phyloP scores from a whole-genome alignment of 176 grass and related monocot species.

The Carex littledalei region DNA sequence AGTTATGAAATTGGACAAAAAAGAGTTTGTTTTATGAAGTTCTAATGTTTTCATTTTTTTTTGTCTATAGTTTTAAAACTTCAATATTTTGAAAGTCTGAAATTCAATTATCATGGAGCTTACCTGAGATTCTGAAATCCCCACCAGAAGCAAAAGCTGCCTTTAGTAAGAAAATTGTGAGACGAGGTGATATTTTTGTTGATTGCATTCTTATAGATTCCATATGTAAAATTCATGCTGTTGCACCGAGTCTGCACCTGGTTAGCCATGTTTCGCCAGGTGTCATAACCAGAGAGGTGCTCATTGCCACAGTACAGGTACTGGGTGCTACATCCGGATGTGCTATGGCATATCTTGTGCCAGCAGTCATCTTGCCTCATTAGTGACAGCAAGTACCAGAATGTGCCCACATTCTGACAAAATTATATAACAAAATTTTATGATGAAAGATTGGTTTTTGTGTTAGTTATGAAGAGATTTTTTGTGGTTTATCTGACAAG shows the following conservation, averaged over 20 bases:
- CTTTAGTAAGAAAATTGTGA: slow-evolving; percentile 64
- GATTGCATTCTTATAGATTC: slow-evolving; percentile 54
- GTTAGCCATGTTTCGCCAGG: slow-evolving; percentile 22
- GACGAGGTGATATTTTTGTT: slow-evolving; percentile 48
- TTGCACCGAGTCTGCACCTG: slow-evolving; percentile 27
- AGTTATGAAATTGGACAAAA: too few species aligned
- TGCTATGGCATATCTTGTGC: slow-evolving; percentile 29
- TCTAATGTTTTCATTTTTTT: neutral
- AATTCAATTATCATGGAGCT: too few species aligned
- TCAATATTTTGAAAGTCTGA: too few species aligned
- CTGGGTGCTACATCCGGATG: slow-evolving; percentile 1
- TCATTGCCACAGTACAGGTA: slow-evolving; percentile 58
- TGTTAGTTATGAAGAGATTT: too few species aligned
- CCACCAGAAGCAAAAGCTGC: slow-evolving; percentile 97
- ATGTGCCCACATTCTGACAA: slow-evolving; percentile 76
- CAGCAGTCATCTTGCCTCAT: slow-evolving; percentile 65
- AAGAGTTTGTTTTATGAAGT: too few species aligned
- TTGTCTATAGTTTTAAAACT: too few species aligned
- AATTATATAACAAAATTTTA: slow-evolving; percentile 8
- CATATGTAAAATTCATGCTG: slow-evolving; percentile 40
- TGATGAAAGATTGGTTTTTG: neutral
- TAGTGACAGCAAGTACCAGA: slow-evolving; percentile 82
- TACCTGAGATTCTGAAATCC: slow-evolving; percentile 82
- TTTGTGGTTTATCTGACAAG: too few species aligned
- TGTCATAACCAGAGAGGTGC: slow-evolving; percentile 19